Conservation (phyloP, 768 basidiomycete species). For the Russula griseocarnosa region DNA sequence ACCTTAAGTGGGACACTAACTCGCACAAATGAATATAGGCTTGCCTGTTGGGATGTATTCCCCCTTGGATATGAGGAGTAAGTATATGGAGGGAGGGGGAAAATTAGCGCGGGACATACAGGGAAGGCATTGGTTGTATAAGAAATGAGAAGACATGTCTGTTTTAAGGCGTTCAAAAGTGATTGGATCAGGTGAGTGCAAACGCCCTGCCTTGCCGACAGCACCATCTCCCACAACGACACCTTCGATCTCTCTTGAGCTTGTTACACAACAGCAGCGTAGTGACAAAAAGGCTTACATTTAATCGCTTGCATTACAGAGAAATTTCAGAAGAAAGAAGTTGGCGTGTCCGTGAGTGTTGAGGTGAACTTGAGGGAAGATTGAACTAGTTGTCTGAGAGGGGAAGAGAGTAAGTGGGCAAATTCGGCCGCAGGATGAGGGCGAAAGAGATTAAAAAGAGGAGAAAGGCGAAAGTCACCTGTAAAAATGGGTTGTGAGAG, state of each 20-base stretch:
- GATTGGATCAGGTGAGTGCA: constrained; percentile 4
- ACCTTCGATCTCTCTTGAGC: constrained; percentile 50
- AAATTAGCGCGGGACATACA: constrained; percentile 45
- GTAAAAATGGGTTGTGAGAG: neutral
- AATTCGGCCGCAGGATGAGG: constrained; percentile 3
- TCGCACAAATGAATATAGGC: constrained; percentile 27
- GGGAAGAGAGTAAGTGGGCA: neutral
- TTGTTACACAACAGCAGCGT: constrained; percentile 16
- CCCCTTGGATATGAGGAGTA: constrained; percentile 49
- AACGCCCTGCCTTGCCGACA: constrained; percentile 80
- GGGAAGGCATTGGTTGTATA: constrained; percentile 99
- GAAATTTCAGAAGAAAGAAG: neutral
- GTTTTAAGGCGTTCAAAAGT: constrained; percentile 31
- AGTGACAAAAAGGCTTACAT: constrained; percentile 49
- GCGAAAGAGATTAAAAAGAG: neutral
- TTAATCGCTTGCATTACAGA: constrained; percentile 81
- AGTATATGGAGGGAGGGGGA: constrained; percentile 19
- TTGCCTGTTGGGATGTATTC: constrained; percentile 95
- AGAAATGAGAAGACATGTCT: constrained; percentile 99
- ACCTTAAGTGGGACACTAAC: constrained; percentile 8
- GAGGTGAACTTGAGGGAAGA: constrained; percentile 11
- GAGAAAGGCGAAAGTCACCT: neutral
- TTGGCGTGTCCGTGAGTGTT: constrained; percentile 11
- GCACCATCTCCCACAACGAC: constrained; percentile 99
- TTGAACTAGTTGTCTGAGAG: constrained; percentile 5